Evolutionary conservation across 106 monocot genomes (phyloP).

Genomic region (Apostasia ramifera): DNA sequence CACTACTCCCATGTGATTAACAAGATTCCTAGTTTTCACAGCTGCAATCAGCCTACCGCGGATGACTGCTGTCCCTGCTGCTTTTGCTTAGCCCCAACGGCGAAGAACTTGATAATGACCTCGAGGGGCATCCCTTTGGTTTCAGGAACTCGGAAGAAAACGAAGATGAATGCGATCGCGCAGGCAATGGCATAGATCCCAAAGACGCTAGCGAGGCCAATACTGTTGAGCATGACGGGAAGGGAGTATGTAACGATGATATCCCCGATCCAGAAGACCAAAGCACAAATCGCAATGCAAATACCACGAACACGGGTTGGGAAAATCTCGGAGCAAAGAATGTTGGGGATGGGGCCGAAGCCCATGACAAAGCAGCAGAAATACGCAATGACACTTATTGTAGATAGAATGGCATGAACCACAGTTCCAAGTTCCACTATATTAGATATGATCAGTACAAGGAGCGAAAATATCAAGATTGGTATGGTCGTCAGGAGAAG

Average conservation of each 20-base stretch:
- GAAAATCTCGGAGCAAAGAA: slow-evolving; percentile 50
- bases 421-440: slow-evolving; percentile 15
- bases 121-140: slow-evolving; percentile 55
- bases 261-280: slow-evolving; percentile 38
- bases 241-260: slow-evolving; percentile 50
- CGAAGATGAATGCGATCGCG: slow-evolving; percentile 23
- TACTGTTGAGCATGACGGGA: slow-evolving; percentile 33
- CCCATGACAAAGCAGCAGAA: slow-evolving; percentile 66
- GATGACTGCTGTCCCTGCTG: neutral
- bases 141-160: slow-evolving; percentile 41
- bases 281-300: slow-evolving; percentile 42
- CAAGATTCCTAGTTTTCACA: too few relatives aligned
- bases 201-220: slow-evolving; percentile 44
- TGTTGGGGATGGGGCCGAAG: slow-evolving; percentile 54
- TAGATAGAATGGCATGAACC: slow-evolving; percentile 38
- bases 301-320: slow-evolving; percentile 40
- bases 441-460: slow-evolving; percentile 30
- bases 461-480: slow-evolving; percentile 28
- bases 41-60: neutral
- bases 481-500: slow-evolving; percentile 47
- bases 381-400: slow-evolving; percentile 36
- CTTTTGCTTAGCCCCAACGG: slow-evolving; percentile 24
- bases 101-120: slow-evolving; percentile 48
- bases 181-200: slow-evolving; percentile 37
- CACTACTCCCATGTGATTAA: too few relatives aligned